These are phyloP conservation scores for Eucalyptus regnans DNA, from an alignment of 345 rosid genomes.

Conservation along the genomic window DNA sequence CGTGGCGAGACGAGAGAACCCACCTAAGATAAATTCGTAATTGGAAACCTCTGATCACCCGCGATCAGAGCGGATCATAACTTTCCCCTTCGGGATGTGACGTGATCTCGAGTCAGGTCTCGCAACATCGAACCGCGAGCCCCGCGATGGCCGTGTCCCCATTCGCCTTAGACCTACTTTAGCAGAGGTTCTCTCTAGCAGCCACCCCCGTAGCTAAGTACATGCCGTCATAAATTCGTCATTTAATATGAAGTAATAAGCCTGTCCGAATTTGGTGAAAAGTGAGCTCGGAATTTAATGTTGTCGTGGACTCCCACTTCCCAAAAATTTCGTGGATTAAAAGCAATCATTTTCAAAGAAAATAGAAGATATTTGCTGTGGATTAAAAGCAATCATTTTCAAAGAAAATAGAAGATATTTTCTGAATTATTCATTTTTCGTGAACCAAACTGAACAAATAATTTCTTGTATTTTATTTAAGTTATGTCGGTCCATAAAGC, in stretches of 20 bases:
- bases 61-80: not conserved
- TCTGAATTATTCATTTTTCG: accelerated
- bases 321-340: not conserved
- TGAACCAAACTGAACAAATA: not conserved
- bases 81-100: not conserved
- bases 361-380: not conserved
- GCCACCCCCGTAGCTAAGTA: not conserved
- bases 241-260: not conserved
- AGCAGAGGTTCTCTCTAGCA: not conserved
- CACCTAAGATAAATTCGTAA: not conserved
- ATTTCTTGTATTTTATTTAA: not conserved
- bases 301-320: not conserved
- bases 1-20: not conserved
- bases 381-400: not conserved
- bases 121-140: not conserved
- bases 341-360: not conserved
- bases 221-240: not conserved
- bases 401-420: not conserved
- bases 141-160: not conserved
- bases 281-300: not conserved
- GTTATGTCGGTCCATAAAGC: not conserved
- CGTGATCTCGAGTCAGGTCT: not conserved
- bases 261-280: not conserved
- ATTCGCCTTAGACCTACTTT: not conserved
- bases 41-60: not conserved